Base-by-base conservation (phyloP, 2,329 filamentous ascomycete species). In the Plenodomus biglobosus region DNA sequence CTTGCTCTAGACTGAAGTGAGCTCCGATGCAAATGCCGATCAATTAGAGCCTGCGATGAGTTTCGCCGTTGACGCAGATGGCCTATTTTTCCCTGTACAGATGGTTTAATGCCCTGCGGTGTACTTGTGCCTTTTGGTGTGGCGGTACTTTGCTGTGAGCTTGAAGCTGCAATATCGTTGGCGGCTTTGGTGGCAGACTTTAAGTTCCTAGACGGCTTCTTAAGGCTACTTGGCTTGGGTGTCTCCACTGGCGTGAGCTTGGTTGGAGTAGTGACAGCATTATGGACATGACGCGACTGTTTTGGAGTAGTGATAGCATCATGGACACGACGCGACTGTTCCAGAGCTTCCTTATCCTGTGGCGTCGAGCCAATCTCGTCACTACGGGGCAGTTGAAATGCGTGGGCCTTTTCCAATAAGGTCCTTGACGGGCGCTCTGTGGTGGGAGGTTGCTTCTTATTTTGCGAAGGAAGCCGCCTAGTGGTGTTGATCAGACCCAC, bases 291-390 rank as follows among this genome's bases (percentile, higher is more conserved):
- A 50, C 48, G 40, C 20, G 38, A 24, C 40, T 24, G 21, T 42
- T 35, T 16, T 30, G n/a, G 35, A 13, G 16, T 44, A 17, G 10
- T 16, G 5, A 13, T 10, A 16, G 4, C 13, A 22, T 16, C 32
- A 16, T 16, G 21, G 5, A 30, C 16, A 1, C 10, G 20, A 50
- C 48, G 40, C 20, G 38, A 24, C 40, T 24, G 21, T 42, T 35
- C 13, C 22, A 17, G 10, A 42, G 15, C 38, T 22, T 21, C 17
- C 48, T 35, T 22, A 16, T 52, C 46, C 13, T 57, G 48, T 19
- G 48, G 46, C 11, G 53, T 56, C 18, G 52, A 53, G 6, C 50
- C 44, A 24, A 56, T 56, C 15, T 51, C 52, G 21, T 58, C 56
- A 11, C 38, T 27, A 32, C 46, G 19, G 17, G 45, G 39, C 11